These are phyloP conservation scores for Pichia sp. DNA, from an alignment of 1,139 yeast species.

Conservation along the genomic window DNA sequence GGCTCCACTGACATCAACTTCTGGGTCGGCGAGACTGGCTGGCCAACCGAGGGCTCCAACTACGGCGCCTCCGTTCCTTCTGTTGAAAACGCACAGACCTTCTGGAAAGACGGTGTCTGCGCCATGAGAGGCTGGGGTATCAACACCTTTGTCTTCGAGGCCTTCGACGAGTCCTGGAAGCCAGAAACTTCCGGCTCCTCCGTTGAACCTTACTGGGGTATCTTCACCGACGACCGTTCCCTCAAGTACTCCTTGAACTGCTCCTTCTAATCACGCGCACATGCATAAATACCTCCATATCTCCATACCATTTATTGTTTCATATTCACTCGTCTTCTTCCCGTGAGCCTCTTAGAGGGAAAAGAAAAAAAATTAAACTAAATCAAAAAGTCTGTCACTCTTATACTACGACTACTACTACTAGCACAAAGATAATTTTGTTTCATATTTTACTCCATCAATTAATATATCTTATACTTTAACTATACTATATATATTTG, in stretches of 20 bases:
- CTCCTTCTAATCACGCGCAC: constrained; percentile 18
- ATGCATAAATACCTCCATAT: neutral
- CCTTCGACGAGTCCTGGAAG: constrained; percentile 94
- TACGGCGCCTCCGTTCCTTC: constrained; percentile 64
- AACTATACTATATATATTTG: too few species aligned
- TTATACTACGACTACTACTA: too few species aligned
- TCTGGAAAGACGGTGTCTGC: constrained; percentile 86
- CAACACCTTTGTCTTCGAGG: constrained; percentile 89
- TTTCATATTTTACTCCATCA: neutral
- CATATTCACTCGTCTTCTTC: too few species aligned
- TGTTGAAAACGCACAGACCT: constrained; percentile 65
- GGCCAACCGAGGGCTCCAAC: constrained; percentile 88
- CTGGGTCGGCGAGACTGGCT: constrained; percentile 98
- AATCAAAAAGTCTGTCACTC: too few species aligned
- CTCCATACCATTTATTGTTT: too few species aligned
- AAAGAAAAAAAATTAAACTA: too few species aligned
- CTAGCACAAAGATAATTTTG: too few species aligned
- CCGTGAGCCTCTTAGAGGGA: too few species aligned
- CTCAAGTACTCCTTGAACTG: constrained; percentile 58
- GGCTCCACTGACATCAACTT: constrained; percentile 79
- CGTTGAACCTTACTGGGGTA: constrained; percentile 94
- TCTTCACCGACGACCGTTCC: constrained; percentile 54
- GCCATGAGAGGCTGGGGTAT: constrained; percentile 94
- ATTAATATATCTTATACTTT: neutral
- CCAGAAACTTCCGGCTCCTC: constrained; percentile 81